Conservation (phyloP, 805 yeast species). For the Blastobotrys terrestris region DNA sequence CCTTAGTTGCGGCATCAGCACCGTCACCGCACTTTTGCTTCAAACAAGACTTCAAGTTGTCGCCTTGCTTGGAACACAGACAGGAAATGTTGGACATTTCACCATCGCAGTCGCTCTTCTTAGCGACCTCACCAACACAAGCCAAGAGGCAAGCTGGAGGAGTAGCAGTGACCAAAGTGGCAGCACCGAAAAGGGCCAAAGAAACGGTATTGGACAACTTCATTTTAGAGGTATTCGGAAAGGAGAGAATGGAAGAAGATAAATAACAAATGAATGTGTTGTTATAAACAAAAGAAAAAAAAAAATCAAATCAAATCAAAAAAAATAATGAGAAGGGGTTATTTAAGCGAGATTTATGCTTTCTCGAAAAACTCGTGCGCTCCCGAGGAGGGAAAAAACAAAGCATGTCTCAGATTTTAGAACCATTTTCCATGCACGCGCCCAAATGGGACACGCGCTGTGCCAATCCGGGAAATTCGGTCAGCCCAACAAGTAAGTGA, state of each 20-base stretch:
- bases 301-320: background rate
- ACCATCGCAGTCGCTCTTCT: slow-evolving; percentile 36
- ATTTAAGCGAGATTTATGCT: background rate
- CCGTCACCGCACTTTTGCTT: slow-evolving; percentile 58
- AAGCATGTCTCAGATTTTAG: background rate
- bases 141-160: slow-evolving; percentile 92
- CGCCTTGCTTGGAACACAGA: slow-evolving; percentile 53
- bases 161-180: background rate
- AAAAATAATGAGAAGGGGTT: background rate
- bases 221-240: background rate
- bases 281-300: background rate
- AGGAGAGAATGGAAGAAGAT: background rate
- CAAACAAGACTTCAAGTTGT: slow-evolving; percentile 56
- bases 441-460: background rate
- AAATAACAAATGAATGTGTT: background rate
- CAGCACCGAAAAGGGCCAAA: background rate
- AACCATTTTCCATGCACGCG: background rate
- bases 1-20: slow-evolving; percentile 49
- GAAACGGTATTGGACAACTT: background rate
- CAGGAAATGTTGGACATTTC: slow-evolving; percentile 61
- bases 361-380: background rate
- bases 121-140: slow-evolving; percentile 67
- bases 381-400: background rate
- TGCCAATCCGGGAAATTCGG: background rate
- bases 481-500: background rate